Evolutionary conservation across 345 rosid genomes (phyloP), one percentile per base, ranked within the genome.

Genomic region (Erysimum cheiranthoides): DNA sequence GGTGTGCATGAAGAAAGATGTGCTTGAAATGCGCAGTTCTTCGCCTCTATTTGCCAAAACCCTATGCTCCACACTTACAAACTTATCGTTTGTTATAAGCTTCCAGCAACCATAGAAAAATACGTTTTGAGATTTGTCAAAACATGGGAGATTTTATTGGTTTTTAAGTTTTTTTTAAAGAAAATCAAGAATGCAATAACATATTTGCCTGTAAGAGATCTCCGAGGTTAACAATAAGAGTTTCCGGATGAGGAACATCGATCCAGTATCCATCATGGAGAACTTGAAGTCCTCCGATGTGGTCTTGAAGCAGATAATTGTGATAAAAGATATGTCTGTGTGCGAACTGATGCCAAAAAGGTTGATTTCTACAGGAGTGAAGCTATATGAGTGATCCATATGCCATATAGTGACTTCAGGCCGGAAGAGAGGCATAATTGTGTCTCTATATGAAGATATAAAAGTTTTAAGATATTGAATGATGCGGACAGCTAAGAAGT

Each of bases 261-360:
- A 86, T 4, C 87, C 87, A 86, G 8, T n/a, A 73, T n/a, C 75
- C 60, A 25, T 78, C 63, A n/a, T 80, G 74, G 10, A 82, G 82
- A 18, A 84, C 80, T 35, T 85, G 89, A 47, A 86, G 92, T 10
- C 87, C 86, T 21, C 89, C 89, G 5, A 86, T 75, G 18, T 84
- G 82, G 60, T 86, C 86, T 61, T 88, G 89, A 16, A 86, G 74
- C 66, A 88, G 89, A n/a, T n/a, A 39, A 88, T 79, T 0, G 89
- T 79, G 54, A 88, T 68, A 73, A 86, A 88, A 72, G 79, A 78
- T 6, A 25, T 67, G 64, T 85, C 88, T 4, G 86, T 28, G 40
- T 83, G 90, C 39, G 57, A 66, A 67, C 73, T 68, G 27, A 77
- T 59, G 30, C 90, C n/a, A n/a, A n/a, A n/a, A n/a, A n/a, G 25